Evolutionary conservation across 1,139 yeast species (phyloP), one percentile per base, ranked within the genome.

Genomic region (Zygosaccharomyces sapae): DNA sequence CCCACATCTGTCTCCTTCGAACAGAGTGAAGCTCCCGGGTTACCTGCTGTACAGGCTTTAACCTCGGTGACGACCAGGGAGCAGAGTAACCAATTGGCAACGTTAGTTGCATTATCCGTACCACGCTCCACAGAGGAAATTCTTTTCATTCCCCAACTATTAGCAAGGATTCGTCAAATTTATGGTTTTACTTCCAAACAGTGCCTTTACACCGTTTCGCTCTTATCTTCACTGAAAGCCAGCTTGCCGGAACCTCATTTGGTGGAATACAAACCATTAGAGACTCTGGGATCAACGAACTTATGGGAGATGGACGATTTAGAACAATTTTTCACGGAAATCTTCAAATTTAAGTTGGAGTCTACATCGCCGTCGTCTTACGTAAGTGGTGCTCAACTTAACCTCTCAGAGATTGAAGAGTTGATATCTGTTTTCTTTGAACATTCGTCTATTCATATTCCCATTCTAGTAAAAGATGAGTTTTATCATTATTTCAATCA

Each of bases 51-150:
- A 2, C 60, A 68, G 45, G 72, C 72, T 0, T 50, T 70, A 27
- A 63, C 68, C 5, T 58, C 67, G 2, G 79, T 86, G 39, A 82
- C 86, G 6, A 59, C 60, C n/a, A 62, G 69, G 22, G 70, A 71
- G 49, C 73, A 76, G 50, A 61, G 65, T 38, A 75, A 76, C 53
- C 78, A 79, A 65, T 54, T 84, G 49, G 83, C 90, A 0, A 75
- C 79, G 4, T 69, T 84, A 41, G 88, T 84, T 9, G 86, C 92
- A 0, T 75, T 83, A 50, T 79, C 90, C 0, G 76, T 83, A 13
- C 94, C 92, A 2, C 70, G 94, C 60, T 78, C 85, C 27, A 84
- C 92, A 0, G 90, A 83, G 54, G 94, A 84, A 59, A 83, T 88
- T 0, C 68, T 84, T 41, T 82, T 83, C 56, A 79, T 83, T 30